Evolutionary conservation across 2,329 filamentous ascomycete genomes (phyloP).

Genomic region (Balansia obtecta): DNA sequence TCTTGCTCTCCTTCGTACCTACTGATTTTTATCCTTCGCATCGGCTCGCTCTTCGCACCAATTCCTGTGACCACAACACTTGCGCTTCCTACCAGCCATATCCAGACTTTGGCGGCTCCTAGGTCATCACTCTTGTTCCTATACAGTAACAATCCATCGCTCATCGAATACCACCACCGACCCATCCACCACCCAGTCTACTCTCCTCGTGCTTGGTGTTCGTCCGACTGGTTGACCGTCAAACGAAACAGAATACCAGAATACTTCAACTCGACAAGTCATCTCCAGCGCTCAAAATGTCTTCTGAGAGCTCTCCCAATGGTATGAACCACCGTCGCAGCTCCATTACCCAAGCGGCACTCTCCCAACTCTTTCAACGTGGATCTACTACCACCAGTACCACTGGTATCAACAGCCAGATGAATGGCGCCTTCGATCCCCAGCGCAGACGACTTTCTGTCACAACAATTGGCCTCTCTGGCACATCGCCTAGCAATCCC

Average conservation of each 20-base stretch:
- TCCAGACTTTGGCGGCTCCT: background rate
- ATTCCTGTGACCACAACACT: background rate
- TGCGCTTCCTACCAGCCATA: background rate
- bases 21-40: background rate
- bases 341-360: conserved; percentile 43
- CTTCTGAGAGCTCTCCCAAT: conserved; percentile 22
- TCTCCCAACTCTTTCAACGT: conserved; percentile 47
- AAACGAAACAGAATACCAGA: background rate
- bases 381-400: conserved; percentile 37
- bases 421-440: conserved; percentile 35
- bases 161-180: background rate
- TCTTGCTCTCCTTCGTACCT: background rate
- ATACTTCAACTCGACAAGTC: background rate
- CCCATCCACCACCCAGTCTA: background rate
- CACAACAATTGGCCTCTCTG: conserved; percentile 61
- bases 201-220: background rate
- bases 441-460: conserved; percentile 61
- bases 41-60: background rate
- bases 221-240: conserved; percentile 5
- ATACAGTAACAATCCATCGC: background rate
- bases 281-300: conserved; percentile 15
- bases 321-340: conserved; percentile 36
- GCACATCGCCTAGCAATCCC: conserved; percentile 49
- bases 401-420: conserved; percentile 25
- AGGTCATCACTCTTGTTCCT: background rate